Base-by-base conservation (phyloP, 305 asterid species). In the Plantago coronopus region DNA sequence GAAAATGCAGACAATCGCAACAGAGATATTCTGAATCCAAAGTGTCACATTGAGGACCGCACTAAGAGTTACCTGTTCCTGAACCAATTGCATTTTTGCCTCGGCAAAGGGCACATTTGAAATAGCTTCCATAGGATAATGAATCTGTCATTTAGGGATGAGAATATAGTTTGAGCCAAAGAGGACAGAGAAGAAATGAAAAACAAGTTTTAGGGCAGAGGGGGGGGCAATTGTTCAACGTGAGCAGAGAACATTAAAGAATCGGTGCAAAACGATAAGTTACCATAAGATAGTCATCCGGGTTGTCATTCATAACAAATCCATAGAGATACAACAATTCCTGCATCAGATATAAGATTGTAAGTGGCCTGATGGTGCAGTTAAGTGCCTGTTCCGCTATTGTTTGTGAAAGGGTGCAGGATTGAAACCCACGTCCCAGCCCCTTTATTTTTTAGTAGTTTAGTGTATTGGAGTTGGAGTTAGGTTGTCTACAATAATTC, bases 281-380 rank as follows among this genome's bases (percentile, higher is more conserved):
- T 81, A 84, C 97, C 98, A 93, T 89, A 62, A 93, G 91, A 78
- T 84, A 86, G 87, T 88, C 95, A 67, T 89, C 87, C 38, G 97
- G 85, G 76, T 91, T 91, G 62, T 88, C 88, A 65, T 78, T 65
- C 29, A 86, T 63, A 50, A 88, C 89, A 75, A 86, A 91, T 68
- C 98, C 98, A 57, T 91, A 91, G 29, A 91, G 95, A 80, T 83
- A 86, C 37, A 91, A 82, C 74, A 91, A 78, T 73, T 91, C 98
- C 98, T 91, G 91, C 80, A 78, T 45, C 63, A 73, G 72, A 68
- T 62, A 62, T 16, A 27, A 46, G 57, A 57, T 49, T 46, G 65
- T 57, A 37, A 42, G 31, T 37, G 53, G 16, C 9, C 46, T n/a
- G n/a, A n/a, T n/a, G n/a, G n/a, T n/a, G n/a, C n/a, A n/a, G n/a